Base-by-base conservation (phyloP, 2,329 filamentous ascomycete genomes). In the Aspergillus piperis region DNA sequence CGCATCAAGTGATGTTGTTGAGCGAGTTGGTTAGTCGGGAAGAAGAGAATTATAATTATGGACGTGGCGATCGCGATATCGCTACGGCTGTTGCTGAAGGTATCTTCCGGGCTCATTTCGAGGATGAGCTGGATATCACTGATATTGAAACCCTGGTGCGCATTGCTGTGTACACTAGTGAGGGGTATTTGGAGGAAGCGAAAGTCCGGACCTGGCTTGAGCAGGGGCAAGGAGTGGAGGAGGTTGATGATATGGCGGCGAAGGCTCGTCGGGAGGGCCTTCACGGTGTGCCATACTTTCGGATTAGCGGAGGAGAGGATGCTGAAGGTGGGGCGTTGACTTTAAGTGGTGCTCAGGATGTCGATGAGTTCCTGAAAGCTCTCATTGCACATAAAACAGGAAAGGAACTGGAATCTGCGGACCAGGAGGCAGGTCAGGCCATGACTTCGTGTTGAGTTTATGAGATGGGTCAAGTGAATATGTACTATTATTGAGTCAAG, bases 81-180 rank as follows among this genome's bases (percentile, higher is more conserved):
- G 62, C 65, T 32, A 59, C 58, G 15, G 38, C 13, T 11, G 54
- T 68, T 23, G 59, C 63, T 0, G 67, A 69, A 32, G 51, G 27
- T 3, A 38, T 69, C 10, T 67, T 69, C 41, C 51, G 49, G 13
- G 62, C 54, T 21, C 66, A 69, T 41, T 67, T 67, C 48, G 67
- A 70, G 58, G 8, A 32, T 23, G 67, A 65, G 57, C 38, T 27
- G 47, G 68, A 69, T 58, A 51, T 69, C 32, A 63, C 62, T 49
- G 36, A 61, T 15, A 8, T 53, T 1, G 62, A 64, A 2, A 56
- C 54, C 1, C 36, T 67, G 11, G 53, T 65, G n/a, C 36, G 59
- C 2, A 52, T 57, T 5, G 66, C 41, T 0, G 64, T 57, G 1
- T 49, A 63, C 19, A 59, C 51, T 41, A 47, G 58, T 10, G 25